Percentiles rank a stretch among this genome's conserved stretches.
phyloP scores from a whole-genome alignment of 176 grass and related monocot genomes.

The Lolium multiflorum region DNA sequence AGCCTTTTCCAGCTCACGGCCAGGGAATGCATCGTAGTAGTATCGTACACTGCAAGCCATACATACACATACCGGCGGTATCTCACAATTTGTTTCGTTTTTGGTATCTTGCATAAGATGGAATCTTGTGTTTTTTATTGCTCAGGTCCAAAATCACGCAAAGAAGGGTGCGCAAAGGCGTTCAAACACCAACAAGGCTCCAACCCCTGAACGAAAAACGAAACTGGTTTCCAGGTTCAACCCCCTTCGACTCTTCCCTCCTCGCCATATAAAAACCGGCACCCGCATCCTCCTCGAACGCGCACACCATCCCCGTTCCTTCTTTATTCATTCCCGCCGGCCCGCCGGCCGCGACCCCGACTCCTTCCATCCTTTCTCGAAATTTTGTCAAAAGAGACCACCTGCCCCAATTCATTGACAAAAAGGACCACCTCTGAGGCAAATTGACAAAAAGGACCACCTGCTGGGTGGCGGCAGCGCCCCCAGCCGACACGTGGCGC shows the following conservation, averaged over 20 bases:
- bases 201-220: not conserved
- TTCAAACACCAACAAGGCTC: not conserved
- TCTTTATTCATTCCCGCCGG: not conserved
- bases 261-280: conserved; percentile 4
- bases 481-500: no score
- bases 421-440: no score
- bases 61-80: not conserved
- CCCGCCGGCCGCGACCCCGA: not conserved
- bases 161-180: not conserved
- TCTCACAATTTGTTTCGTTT: not conserved
- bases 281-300: not conserved
- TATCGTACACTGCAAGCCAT: not conserved
- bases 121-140: not conserved
- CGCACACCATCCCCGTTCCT: not conserved
- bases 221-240: not conserved
- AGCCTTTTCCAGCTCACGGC: conserved; percentile 6
- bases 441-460: no score
- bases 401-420: no score
- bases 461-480: no score
- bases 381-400: no score
- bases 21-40: not conserved
- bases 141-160: not conserved
- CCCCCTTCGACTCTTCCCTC: not conserved
- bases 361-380: not conserved
- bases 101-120: not conserved